A percentile compares a stretch with the other conserved stretches of the same genome.
phyloP scores from a whole-genome alignment of 495 filamentous ascomycete species.

The Neurospora sp. region DNA sequence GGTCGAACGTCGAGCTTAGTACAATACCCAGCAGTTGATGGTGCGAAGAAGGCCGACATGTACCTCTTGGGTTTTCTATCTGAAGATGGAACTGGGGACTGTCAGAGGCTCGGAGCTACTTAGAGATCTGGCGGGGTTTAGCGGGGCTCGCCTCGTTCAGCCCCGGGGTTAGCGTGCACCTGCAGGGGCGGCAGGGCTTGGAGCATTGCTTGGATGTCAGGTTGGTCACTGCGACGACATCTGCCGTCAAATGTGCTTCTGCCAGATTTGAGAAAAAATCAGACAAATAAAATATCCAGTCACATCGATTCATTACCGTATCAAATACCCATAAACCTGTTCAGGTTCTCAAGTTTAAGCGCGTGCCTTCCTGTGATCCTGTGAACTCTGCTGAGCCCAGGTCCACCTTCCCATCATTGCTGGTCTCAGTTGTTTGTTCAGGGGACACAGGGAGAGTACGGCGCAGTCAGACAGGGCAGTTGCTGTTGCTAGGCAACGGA shows the following conservation, averaged over 20 bases:
- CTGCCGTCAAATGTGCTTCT: not conserved
- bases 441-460: not conserved
- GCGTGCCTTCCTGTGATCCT: not conserved
- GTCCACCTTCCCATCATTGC: not conserved
- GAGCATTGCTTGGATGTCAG: not conserved
- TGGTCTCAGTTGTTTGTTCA: not conserved
- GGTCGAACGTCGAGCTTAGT: not conserved
- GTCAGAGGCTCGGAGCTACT: not conserved
- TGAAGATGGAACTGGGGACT: not conserved
- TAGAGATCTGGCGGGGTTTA: not conserved
- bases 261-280: not conserved
- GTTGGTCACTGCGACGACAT: not conserved
- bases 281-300: not conserved
- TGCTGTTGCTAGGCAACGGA: constrained; percentile 18
- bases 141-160: not conserved
- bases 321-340: not conserved
- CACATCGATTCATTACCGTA: not conserved
- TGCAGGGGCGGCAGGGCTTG: not conserved
- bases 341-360: not conserved
- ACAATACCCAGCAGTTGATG: not conserved
- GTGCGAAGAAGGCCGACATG: not conserved
- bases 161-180: not conserved
- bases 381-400: not conserved
- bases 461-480: not conserved
- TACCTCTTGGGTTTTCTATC: not conserved